phyloP scores from a whole-genome alignment of 176 grass and related monocot species.

The Aegilops bicornis region DNA sequence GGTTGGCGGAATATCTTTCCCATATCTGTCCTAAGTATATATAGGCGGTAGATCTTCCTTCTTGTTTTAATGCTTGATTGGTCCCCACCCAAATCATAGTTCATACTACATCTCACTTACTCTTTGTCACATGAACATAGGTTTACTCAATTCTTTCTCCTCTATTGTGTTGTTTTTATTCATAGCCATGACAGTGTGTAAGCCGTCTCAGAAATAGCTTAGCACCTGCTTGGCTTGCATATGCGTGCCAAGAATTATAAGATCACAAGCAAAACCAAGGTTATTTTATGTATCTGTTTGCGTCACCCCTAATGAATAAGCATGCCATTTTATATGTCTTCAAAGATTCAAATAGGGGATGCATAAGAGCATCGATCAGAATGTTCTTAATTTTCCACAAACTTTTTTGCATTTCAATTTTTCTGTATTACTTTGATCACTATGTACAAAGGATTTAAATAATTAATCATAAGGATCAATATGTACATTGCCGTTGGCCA shows the following conservation, averaged over 20 bases:
- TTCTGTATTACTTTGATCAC: too few species aligned
- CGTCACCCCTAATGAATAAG: not conserved
- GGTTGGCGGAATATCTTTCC: not conserved
- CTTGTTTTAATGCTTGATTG: conserved; percentile 12
- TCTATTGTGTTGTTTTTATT: not conserved
- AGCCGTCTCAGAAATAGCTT: not conserved
- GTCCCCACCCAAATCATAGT: not conserved
- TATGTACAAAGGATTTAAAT: too few species aligned
- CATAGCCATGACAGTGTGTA: not conserved
- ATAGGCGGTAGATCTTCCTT: not conserved
- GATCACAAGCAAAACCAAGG: not conserved
- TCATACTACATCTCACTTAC: not conserved
- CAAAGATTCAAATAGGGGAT: not conserved
- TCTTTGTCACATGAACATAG: not conserved
- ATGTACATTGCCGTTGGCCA: too few species aligned
- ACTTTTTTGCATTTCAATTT: not conserved
- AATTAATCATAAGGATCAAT: too few species aligned
- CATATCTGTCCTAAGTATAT: not conserved
- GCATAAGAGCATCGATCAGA: not conserved
- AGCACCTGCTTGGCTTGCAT: not conserved
- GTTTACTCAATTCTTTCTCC: not conserved
- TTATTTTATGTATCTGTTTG: not conserved
- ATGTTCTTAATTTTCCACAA: not conserved
- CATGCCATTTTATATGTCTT: not conserved
- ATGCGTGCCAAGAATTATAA: not conserved